Base-by-base conservation (phyloP, 2,329 filamentous ascomycete genomes). In the Aspergillus bombycis region DNA sequence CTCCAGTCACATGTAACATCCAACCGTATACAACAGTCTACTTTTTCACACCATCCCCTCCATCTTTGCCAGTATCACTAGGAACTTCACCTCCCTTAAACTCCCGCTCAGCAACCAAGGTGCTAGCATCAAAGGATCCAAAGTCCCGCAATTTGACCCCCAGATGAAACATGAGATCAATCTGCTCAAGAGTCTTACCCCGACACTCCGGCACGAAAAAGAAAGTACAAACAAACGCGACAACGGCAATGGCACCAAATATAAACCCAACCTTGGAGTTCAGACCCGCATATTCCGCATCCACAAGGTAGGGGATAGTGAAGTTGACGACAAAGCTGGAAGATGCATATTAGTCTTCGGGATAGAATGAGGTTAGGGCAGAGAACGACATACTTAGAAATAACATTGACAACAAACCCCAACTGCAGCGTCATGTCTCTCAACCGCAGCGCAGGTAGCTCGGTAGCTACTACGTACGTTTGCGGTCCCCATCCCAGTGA, bases 221-320 rank as follows among this genome's bases (percentile, higher is more conserved):
- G 12, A 65, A 66, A 3, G 63, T 73, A 53, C 71, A 75, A 10
- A 70, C 32, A 19, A 70, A 53, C 2, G 69, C 80, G 26, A 50
- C 2, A 16, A 30, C 23, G 26, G 46, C 23, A 19, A 50, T 19
- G 14, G 46, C 46, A 5, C 23, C 46, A 30, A 50, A 30, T 30
- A 50, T 50, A n/a, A 50, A 50, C 4, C 46, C 46, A 9, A 50
- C 71, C 45, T 76, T 78, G 21, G 70, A 71, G 0, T 72, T 75
- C 1, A 81, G 70, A 16, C 68, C 68, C 7, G 77, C 79, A 52
- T 80, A 79, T 2, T 69, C 68, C 1, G 68, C 63, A 34, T 78
- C 71, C n/a, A 79, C 66, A 0, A 81, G 72, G 38, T 81, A 80
- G 0, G 79, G 77, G 12, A 77, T 67, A 0, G 74, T 75, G 62